Evolutionary conservation across 768 basidiomycete genomes (phyloP).

Genomic region (Serendipita sp.): DNA sequence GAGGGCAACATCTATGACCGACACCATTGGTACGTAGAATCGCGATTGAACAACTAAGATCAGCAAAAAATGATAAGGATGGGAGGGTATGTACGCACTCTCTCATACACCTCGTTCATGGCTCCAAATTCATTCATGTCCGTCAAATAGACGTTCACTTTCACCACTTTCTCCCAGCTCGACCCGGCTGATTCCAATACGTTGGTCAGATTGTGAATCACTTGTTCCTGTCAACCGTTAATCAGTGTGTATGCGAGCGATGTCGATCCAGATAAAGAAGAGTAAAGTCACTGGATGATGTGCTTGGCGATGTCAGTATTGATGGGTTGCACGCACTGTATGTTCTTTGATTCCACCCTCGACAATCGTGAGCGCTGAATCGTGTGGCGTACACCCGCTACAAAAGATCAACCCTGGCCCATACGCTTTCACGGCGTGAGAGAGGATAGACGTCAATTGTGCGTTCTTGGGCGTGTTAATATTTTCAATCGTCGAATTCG

Average conservation of each 20-base stretch:
- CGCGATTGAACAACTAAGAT: neutral
- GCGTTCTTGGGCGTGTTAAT: conserved; percentile 36
- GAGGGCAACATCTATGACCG: conserved; percentile 26
- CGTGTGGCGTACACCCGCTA: conserved; percentile 43
- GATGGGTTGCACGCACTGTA: conserved; percentile 24
- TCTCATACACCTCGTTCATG: conserved; percentile 42
- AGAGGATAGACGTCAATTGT: conserved; percentile 31
- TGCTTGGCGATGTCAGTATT: neutral
- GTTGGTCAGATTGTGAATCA: conserved; percentile 37
- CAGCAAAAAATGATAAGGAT: neutral
- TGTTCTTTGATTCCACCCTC: conserved; percentile 43
- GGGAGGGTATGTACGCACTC: conserved; percentile 7
- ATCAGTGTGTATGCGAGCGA: no score
- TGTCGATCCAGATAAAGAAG: no score
- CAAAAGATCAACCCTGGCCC: conserved; percentile 42
- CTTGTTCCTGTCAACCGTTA: conserved; percentile 28
- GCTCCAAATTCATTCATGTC: conserved; percentile 39
- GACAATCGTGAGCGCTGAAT: conserved; percentile 31
- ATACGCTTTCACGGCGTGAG: conserved; percentile 20
- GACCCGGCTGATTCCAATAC: conserved; percentile 39
- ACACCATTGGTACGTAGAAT: neutral
- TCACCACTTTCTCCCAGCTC: conserved; percentile 39
- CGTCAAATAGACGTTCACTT: conserved; percentile 45
- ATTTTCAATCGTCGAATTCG: conserved; percentile 25
- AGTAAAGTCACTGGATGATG: neutral